Evolutionary conservation across 176 grass and related monocot species (phyloP).

Genomic region (Zizania latifolia): DNA sequence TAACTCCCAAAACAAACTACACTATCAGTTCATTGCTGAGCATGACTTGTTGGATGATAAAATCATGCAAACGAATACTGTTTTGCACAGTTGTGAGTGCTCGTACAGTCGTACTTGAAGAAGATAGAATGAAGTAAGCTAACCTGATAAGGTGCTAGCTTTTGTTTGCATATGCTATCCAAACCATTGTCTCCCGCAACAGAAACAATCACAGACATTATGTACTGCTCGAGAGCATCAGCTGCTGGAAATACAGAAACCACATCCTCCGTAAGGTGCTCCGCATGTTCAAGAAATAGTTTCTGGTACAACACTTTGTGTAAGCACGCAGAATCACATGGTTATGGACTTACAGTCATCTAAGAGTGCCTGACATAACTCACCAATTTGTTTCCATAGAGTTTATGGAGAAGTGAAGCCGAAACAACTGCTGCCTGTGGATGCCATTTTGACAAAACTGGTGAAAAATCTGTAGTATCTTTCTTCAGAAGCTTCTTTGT

Average conservation of each 20-base stretch:
- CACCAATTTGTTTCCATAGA: constrained; percentile 96
- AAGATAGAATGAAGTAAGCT: constrained; percentile 12
- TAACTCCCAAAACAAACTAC: constrained; percentile 11
- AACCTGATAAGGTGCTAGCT: constrained; percentile 75
- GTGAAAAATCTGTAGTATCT: constrained; percentile 65
- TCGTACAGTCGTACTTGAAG: background rate
- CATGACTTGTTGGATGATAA: background rate
- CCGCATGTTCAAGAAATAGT: constrained; percentile 83
- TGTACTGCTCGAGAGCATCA: constrained; percentile 76
- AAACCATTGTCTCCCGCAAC: constrained; percentile 70
- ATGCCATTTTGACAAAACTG: constrained; percentile 83
- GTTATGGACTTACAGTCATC: background rate
- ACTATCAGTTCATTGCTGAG: background rate
- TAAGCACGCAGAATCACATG: constrained; percentile 23
- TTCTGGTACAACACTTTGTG: constrained; percentile 44
- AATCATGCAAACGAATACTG: constrained; percentile 10
- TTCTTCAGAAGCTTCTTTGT: constrained; percentile 86
- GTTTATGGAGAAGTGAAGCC: constrained; percentile 91
- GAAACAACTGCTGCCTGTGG: constrained; percentile 81
- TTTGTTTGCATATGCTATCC: constrained; percentile 67
- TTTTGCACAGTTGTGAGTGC: background rate
- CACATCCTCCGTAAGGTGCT: constrained; percentile 96
- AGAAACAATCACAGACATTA: constrained; percentile 79
- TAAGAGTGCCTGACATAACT: constrained; percentile 12
- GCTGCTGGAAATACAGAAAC: constrained; percentile 88